Evolutionary conservation across 306 rosid genomes (phyloP), one percentile per base, ranked within the genome.

Genomic region (Abrus precatorius): DNA sequence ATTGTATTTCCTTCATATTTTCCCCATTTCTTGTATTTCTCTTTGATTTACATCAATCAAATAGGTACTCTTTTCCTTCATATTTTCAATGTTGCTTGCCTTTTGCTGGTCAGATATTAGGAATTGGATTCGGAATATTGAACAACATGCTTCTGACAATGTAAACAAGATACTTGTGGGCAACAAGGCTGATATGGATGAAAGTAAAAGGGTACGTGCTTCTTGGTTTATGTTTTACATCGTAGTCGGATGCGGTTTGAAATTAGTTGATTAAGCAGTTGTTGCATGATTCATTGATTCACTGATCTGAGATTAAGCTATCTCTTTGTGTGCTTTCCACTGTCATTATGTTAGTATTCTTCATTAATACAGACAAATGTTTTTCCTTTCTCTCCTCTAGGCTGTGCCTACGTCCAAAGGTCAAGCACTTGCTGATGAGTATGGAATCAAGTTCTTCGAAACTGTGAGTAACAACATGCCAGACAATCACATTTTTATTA

Each of bases 391-490:
- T 64, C 67, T 82, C 68, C 41, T 74, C 7, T 80, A 93, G 96
- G 96, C 92, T 74, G 94, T 91, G 70, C 98, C 97, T 40, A 88
- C 97, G 44, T 80, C 97, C 52, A 91, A 82, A 83, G 97, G 97
- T 56, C 97, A 92, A 86, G 97, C 97, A 33, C 97, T 92, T 86
- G 97, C 97, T 65, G 97, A 92, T 80, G 97, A 92, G 88, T 92
- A 88, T 84, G 93, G 95, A 34, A 92, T 92, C 88, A 88, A 92
- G 87, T 92, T 92, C 85, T 91, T 91, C 67, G 95, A 92, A 84
- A 92, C 95, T 47, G 97, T 92, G 87, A 92, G 97, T 89, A 9
- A 52, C 8, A 69, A 60, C 69, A 68, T 44, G 64, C 80, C 74
- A 44, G 41, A 43, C 72, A 75, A 69, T 70, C 53, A 52, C 14